Conservation (phyloP, 768 basidiomycete species). For the Mycena maculata region DNA sequence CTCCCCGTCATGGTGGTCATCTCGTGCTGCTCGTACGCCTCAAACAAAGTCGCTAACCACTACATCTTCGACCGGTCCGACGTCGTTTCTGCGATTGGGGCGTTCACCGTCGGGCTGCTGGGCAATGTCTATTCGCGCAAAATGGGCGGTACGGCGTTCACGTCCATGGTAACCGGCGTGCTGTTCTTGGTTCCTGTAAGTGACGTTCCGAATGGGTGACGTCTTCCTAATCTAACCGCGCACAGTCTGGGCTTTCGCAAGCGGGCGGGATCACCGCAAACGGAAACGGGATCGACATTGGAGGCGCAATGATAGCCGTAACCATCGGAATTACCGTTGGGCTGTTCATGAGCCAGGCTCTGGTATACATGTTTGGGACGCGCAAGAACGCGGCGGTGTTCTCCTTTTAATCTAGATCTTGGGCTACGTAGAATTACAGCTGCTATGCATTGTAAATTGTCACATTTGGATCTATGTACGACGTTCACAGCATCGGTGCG, state of each 20-base stretch:
- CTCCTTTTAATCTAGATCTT: constrained; percentile 66
- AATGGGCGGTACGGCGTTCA: constrained; percentile 89
- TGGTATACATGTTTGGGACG: constrained; percentile 88
- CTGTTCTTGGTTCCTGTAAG: constrained; percentile 88
- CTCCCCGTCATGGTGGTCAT: constrained; percentile 87
- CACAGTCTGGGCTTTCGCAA: constrained; percentile 85
- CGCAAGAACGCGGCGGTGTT: constrained; percentile 89
- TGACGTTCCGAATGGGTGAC: constrained; percentile 37
- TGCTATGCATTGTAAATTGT: constrained; percentile 10
- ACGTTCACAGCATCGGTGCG: constrained; percentile 85
- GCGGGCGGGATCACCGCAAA: constrained; percentile 87
- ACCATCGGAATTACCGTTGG: constrained; percentile 93
- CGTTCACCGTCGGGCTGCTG: constrained; percentile 81
- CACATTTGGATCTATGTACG: constrained; percentile 44
- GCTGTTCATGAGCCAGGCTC: constrained; percentile 86
- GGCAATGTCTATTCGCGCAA: constrained; percentile 86
- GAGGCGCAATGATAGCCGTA: constrained; percentile 90
- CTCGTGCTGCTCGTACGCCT: constrained; percentile 81
- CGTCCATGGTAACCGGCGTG: constrained; percentile 91
- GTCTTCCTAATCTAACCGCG: constrained; percentile 10
- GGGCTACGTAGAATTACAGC: constrained; percentile 25
- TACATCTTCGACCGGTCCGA: constrained; percentile 89
- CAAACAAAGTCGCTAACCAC: constrained; percentile 86
- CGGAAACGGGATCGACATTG: constrained; percentile 85
- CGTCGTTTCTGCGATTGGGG: constrained; percentile 86